Percentiles rank a stretch among this genome's conserved stretches.
phyloP scores from a whole-genome alignment of 2,329 filamentous ascomycete genomes.

The Camillea tinctor region DNA sequence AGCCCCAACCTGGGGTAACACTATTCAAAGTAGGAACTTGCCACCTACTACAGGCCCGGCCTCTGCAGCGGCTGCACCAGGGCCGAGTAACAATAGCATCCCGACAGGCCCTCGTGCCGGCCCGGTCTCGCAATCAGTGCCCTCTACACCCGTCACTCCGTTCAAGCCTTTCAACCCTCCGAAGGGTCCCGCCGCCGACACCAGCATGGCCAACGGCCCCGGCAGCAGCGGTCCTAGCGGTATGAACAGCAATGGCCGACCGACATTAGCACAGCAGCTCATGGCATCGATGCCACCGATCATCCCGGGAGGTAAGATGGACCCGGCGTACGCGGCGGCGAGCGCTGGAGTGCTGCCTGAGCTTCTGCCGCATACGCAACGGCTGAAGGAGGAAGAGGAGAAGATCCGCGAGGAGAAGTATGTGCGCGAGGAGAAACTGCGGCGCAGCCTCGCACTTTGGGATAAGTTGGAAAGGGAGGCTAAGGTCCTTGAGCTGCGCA shows the following conservation, averaged over 20 bases:
- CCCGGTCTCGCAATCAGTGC: constrained; percentile 33
- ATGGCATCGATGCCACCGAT: constrained; percentile 51
- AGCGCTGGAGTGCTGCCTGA: constrained; percentile 51
- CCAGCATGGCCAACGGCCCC: constrained; percentile 1
- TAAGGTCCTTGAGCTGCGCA: constrained; percentile 53
- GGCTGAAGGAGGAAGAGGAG: constrained; percentile 58
- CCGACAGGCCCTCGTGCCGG: constrained; percentile 30
- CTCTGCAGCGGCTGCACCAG: constrained; percentile 40
- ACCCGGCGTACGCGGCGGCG: constrained; percentile 44
- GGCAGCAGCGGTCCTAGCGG: no score
- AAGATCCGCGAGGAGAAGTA: constrained; percentile 53
- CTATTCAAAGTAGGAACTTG: constrained; percentile 30
- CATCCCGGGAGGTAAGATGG: constrained; percentile 54
- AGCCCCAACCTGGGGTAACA: constrained; percentile 40
- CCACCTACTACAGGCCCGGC: constrained; percentile 28
- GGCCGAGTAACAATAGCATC: constrained; percentile 29
- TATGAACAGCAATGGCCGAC: constrained; percentile 17
- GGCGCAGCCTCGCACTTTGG: constrained; percentile 53
- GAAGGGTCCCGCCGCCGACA: constrained; percentile 48
- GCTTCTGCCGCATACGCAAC: constrained; percentile 52
- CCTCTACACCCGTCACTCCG: constrained; percentile 37
- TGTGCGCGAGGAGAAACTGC: constrained; percentile 52
- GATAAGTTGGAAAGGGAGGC: constrained; percentile 55
- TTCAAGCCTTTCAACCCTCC: constrained; percentile 56
- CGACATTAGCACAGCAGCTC: constrained; percentile 52